phyloP scores from a whole-genome alignment of 208 protist species.

The Leishmania lainsoni region DNA sequence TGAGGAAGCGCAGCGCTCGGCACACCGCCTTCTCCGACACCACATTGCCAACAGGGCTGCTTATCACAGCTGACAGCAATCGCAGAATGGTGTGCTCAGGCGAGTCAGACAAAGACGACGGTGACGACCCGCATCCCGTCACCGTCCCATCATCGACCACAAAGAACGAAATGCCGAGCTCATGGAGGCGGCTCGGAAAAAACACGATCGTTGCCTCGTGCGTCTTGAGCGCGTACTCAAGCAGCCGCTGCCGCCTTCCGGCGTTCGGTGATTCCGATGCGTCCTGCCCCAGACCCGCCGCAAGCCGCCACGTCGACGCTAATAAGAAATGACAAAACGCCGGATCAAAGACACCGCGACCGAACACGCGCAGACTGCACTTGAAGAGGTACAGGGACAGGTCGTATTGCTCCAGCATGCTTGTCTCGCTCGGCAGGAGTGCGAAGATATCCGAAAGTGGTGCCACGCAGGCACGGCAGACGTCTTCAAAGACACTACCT shows the following conservation, averaged over 20 bases:
- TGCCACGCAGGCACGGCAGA: conserved; percentile 48
- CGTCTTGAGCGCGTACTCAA: conserved; percentile 79
- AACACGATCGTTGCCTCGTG: conserved; percentile 44
- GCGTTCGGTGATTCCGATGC: conserved; percentile 5
- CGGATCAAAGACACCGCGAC: conserved; percentile 64
- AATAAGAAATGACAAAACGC: conserved; percentile 66
- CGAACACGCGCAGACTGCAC: conserved; percentile 74
- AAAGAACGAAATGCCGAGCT: conserved; percentile 54
- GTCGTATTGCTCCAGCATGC: conserved; percentile 38
- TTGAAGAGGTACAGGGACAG: conserved; percentile 73
- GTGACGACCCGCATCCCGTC: not conserved
- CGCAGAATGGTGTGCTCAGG: conserved; percentile 18
- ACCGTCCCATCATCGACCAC: conserved; percentile 1
- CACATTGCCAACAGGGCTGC: conserved; percentile 35
- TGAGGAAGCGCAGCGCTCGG: conserved; percentile 59
- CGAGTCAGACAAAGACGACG: not conserved
- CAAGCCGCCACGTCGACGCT: conserved; percentile 47
- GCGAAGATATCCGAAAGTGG: conserved; percentile 60
- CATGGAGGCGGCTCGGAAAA: conserved; percentile 49
- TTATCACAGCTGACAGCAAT: conserved; percentile 34
- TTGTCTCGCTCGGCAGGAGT: conserved; percentile 5
- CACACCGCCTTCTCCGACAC: conserved; percentile 70
- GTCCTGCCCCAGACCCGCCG: conserved; percentile 21
- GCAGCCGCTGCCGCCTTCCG: conserved; percentile 37
- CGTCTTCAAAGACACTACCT: conserved; percentile 46